phyloP scores from a whole-genome alignment of 192 early-diverging fungal species.

The Oehlia diaphana region DNA sequence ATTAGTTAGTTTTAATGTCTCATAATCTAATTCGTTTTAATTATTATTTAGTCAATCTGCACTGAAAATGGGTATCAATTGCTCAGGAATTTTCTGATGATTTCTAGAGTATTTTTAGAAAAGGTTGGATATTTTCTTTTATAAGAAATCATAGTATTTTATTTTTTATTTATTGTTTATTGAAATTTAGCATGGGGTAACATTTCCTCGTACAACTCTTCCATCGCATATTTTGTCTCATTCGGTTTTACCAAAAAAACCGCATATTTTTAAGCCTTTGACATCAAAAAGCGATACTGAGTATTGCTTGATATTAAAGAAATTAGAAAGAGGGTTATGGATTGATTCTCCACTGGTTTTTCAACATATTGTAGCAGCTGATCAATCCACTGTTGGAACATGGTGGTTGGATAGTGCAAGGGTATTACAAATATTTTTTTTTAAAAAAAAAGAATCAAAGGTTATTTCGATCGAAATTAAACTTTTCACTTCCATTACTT shows the following conservation, averaged over 20 bases:
- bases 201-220: neutral
- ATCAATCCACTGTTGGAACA: conserved; percentile 35
- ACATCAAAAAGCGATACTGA: neutral
- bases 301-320: conserved; percentile 35
- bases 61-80: conserved; percentile 74
- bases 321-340: conserved; percentile 34
- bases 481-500: neutral
- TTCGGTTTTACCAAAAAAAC: neutral
- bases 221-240: conserved; percentile 1
- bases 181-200: conserved; percentile 1
- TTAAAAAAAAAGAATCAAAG: neutral
- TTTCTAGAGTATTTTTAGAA: conserved; percentile 49
- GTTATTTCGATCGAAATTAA: neutral
- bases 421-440: conserved; percentile 21
- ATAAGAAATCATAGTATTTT: conserved; percentile 6
- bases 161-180: neutral
- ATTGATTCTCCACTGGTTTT: conserved; percentile 44
- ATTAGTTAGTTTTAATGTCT: neutral
- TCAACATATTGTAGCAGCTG: conserved; percentile 35
- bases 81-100: conserved; percentile 69
- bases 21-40: neutral
- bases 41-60: conserved; percentile 67
- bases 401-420: conserved; percentile 72
- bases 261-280: neutral
- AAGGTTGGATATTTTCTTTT: conserved; percentile 16